Evolutionary conservation across 768 basidiomycete species (phyloP).

Genomic region (Amanita brunnescens): DNA sequence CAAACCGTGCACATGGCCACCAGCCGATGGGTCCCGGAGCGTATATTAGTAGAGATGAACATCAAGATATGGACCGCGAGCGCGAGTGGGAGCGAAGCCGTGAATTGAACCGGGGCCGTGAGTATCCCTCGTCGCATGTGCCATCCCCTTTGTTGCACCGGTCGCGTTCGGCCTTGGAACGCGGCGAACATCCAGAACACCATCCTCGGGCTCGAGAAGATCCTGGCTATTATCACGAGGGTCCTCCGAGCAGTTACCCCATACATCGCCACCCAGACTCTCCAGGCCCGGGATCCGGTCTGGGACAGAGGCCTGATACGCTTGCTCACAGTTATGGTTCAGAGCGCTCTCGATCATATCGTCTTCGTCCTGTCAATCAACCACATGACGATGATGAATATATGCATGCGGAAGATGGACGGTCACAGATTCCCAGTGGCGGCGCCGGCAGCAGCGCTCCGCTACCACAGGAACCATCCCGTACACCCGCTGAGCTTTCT

Average conservation of each 20-base stretch:
- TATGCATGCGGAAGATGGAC: conserved; percentile 41
- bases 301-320: conserved; percentile 41
- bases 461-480: conserved; percentile 29
- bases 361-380: conserved; percentile 42
- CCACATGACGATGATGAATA: conserved; percentile 42
- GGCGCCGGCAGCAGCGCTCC: conserved; percentile 9
- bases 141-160: conserved; percentile 34
- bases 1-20: conserved; percentile 48
- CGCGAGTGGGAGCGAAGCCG: conserved; percentile 36
- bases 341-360: conserved; percentile 40
- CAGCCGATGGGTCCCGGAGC: conserved; percentile 60
- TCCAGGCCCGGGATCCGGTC: conserved; percentile 38
- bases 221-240: conserved; percentile 28
- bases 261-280: conserved; percentile 48
- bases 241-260: conserved; percentile 23
- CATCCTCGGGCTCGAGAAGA: conserved; percentile 30
- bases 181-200: conserved; percentile 24
- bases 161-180: conserved; percentile 22
- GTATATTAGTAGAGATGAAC: conserved; percentile 45
- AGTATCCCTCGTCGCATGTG: conserved; percentile 23
- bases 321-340: conserved; percentile 41
- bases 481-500: conserved; percentile 29
- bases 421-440: conserved; percentile 25
- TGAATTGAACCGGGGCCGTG: conserved; percentile 22
- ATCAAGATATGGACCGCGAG: conserved; percentile 32